These are phyloP conservation scores for Solanum peruvianum DNA, from an alignment of 257 asterid species.

Conservation along the genomic window DNA sequence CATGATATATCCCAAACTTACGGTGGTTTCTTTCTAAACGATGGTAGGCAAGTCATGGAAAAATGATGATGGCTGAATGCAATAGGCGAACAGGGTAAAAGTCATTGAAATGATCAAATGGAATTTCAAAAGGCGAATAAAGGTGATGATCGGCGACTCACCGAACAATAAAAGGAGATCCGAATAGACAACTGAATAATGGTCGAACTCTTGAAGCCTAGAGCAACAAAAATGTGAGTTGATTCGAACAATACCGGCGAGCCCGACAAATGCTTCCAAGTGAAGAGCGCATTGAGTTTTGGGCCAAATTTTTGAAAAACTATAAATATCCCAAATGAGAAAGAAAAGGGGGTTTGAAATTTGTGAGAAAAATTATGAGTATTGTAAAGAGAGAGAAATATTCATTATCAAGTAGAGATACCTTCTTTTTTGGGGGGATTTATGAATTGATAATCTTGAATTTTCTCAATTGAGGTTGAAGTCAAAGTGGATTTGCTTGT, in stretches of 20 bases:
- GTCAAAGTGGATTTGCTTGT: neutral
- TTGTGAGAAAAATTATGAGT: neutral
- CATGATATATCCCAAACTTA: neutral
- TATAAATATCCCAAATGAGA: neutral
- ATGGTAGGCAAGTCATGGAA: neutral
- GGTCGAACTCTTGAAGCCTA: neutral
- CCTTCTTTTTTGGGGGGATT: neutral
- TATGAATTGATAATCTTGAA: neutral
- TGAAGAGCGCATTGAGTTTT: neutral
- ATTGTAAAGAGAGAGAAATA: too few relatives aligned
- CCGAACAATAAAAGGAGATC: neutral
- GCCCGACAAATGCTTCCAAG: neutral
- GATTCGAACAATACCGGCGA: neutral
- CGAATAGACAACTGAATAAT: neutral
- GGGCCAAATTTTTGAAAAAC: neutral
- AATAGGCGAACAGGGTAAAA: neutral
- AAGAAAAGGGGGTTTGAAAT: neutral
- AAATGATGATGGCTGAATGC: too few relatives aligned
- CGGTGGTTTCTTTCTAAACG: neutral
- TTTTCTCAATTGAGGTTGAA: neutral
- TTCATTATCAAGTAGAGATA: neutral
- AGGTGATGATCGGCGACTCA: neutral
- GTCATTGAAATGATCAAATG: neutral
- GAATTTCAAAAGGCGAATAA: neutral
- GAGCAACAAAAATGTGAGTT: neutral